Evolutionary conservation across 495 filamentous ascomycete genomes (phyloP).

Genomic region (Sordaria brevicollis): DNA sequence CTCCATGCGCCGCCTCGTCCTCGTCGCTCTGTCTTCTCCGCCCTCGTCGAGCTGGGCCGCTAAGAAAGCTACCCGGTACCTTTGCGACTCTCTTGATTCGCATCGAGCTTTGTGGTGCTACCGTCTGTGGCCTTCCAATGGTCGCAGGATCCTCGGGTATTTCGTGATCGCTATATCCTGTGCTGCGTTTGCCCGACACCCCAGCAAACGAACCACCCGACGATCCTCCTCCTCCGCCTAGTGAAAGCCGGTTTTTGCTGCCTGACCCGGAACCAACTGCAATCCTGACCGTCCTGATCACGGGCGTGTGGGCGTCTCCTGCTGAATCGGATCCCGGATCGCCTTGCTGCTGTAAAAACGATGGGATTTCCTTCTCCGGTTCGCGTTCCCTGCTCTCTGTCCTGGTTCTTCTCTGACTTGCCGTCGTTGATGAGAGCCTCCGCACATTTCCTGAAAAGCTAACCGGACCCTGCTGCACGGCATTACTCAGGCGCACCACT

Average conservation of each 20-base stretch:
- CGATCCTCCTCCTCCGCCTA: slow-evolving; percentile 5
- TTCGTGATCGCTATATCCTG: slow-evolving; percentile 25
- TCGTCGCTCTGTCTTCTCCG: slow-evolving; percentile 68
- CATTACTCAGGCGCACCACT: slow-evolving; percentile 50
- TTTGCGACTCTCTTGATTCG: slow-evolving; percentile 65
- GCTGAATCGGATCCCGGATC: slow-evolving; percentile 12
- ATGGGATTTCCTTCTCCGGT: slow-evolving; percentile 17
- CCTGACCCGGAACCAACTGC: slow-evolving; percentile 27
- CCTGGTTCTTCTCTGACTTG: slow-evolving; percentile 5
- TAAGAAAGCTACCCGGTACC: slow-evolving; percentile 60
- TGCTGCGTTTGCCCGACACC: slow-evolving; percentile 23
- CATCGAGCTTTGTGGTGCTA: slow-evolving; percentile 55
- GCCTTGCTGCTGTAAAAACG: neutral
- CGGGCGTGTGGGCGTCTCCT: slow-evolving; percentile 57
- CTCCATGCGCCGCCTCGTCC: slow-evolving; percentile 36
- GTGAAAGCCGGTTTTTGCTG: slow-evolving; percentile 7
- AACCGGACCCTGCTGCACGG: slow-evolving; percentile 11
- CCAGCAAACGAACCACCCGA: slow-evolving; percentile 30
- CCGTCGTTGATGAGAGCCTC: neutral
- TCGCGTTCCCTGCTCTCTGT: slow-evolving; percentile 25
- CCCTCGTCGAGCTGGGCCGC: slow-evolving; percentile 62
- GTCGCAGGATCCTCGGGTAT: slow-evolving; percentile 32
- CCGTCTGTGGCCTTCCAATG: slow-evolving; percentile 36
- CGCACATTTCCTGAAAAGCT: neutral
- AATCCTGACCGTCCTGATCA: slow-evolving; percentile 56